Percentiles rank a stretch among this genome's conserved stretches.
Evolutionary conservation across 139 green algal genomes (phyloP).

Genomic region (Haematococcus lacustris): DNA sequence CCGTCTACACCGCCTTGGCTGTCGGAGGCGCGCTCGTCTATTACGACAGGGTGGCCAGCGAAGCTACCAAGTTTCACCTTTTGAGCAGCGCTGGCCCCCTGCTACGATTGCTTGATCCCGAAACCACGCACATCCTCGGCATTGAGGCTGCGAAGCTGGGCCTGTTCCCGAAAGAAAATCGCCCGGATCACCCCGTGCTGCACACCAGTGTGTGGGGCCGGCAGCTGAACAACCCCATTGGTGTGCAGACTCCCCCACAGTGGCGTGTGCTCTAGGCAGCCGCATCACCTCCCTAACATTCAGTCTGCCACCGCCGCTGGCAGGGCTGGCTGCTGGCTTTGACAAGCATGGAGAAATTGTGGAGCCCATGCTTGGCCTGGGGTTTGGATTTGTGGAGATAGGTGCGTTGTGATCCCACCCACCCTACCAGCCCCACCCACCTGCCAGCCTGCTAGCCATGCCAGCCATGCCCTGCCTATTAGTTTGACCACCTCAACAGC

Average conservation of each 20-base stretch:
- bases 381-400: constrained; percentile 93
- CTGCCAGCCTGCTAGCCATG: neutral
- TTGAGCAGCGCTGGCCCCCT: constrained; percentile 39
- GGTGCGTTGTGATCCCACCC: constrained; percentile 41
- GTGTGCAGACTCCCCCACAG: too few relatives aligned
- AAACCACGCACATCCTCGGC: constrained; percentile 68
- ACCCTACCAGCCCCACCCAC: neutral
- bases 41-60: too few relatives aligned
- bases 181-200: constrained; percentile 56
- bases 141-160: constrained; percentile 55
- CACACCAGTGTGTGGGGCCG: constrained; percentile 61
- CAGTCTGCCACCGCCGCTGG: too few relatives aligned
- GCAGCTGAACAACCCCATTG: constrained; percentile 86
- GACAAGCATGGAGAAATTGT: constrained; percentile 92
- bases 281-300: too few relatives aligned
- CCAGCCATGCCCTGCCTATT: neutral
- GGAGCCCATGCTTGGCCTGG: constrained; percentile 70
- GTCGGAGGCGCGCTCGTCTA: too few relatives aligned
- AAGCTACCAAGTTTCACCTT: constrained; percentile 36
- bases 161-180: constrained; percentile 62
- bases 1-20: too few relatives aligned
- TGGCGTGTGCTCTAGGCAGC: too few relatives aligned
- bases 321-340: constrained; percentile 92
- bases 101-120: constrained; percentile 69
- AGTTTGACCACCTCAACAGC: neutral